Conservation (phyloP, 768 basidiomycete species). For the Fibroporia radiculosa region DNA sequence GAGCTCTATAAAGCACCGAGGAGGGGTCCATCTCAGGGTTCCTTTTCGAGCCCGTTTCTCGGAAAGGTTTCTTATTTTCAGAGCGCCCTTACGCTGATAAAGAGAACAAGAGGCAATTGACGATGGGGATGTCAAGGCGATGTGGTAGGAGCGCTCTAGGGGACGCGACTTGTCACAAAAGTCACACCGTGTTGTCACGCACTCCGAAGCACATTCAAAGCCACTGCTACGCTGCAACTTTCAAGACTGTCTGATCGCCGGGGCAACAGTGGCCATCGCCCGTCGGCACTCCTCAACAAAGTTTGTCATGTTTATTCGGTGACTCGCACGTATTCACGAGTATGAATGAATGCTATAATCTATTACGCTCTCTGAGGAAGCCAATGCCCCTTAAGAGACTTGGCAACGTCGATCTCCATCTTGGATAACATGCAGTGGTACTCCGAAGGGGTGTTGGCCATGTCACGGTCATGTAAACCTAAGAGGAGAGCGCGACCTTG, state of each 20-base stretch:
- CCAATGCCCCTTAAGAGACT: conserved; percentile 55
- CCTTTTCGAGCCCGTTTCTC: conserved; percentile 17
- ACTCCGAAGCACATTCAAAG: not conserved
- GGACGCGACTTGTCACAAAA: conserved; percentile 14
- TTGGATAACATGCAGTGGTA: conserved; percentile 24
- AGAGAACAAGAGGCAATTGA: not conserved
- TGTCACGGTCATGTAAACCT: conserved; percentile 23
- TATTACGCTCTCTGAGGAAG: conserved; percentile 46
- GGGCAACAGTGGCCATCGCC: too few relatives aligned
- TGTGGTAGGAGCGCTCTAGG: not conserved
- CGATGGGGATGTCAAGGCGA: not conserved
- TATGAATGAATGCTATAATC: not conserved
- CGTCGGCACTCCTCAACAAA: too few relatives aligned
- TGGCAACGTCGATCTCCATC: conserved; percentile 60
- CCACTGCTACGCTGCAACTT: not conserved
- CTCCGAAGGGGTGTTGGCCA: not conserved
- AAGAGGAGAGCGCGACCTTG: conserved; percentile 49
- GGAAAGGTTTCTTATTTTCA: conserved; percentile 1
- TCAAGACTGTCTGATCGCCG: too few relatives aligned
- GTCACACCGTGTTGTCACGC: conserved; percentile 12
- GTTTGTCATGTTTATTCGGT: too few relatives aligned
- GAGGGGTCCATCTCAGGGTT: conserved; percentile 4
- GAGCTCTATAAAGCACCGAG: not conserved
- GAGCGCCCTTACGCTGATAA: not conserved
- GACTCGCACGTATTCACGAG: too few relatives aligned